Evolutionary conservation across 495 filamentous ascomycete genomes (phyloP).

Genomic region (Lepraria neglecta): DNA sequence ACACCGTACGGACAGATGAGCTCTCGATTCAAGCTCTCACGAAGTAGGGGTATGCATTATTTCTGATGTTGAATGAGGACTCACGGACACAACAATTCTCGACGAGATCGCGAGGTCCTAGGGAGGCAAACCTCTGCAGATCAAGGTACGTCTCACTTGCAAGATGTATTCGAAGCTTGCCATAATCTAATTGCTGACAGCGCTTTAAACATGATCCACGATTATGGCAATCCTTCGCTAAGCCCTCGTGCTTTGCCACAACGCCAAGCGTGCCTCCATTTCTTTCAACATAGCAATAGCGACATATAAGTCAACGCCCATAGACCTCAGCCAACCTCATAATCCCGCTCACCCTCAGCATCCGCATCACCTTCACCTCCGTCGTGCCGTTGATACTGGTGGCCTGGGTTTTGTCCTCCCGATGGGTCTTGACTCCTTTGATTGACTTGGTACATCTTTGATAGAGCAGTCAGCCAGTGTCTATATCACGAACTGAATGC

Average conservation of each 20-base stretch:
- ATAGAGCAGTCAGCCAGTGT: slow-evolving; percentile 1
- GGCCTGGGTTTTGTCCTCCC: slow-evolving; percentile 36
- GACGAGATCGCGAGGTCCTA: background rate
- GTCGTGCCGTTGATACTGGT: slow-evolving; percentile 40
- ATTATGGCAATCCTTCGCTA: background rate
- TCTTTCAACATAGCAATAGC: background rate
- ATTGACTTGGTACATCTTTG: slow-evolving; percentile 53
- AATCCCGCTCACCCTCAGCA: slow-evolving; percentile 55
- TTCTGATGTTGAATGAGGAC: background rate
- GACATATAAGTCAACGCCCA: background rate
- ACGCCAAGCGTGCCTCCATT: background rate
- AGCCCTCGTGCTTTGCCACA: background rate
- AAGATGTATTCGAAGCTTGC: background rate
- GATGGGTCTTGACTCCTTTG: slow-evolving; percentile 44
- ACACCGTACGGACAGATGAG: background rate
- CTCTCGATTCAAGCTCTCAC: background rate
- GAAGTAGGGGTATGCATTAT: background rate
- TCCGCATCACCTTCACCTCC: slow-evolving; percentile 50
- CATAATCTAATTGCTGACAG: background rate
- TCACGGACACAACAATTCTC: background rate
- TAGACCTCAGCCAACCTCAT: slow-evolving; percentile 39
- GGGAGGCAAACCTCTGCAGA: background rate
- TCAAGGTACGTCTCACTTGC: background rate
- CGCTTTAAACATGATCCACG: background rate
- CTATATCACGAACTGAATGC: background rate